Conservation (phyloP, 1,284 basidiomycete genomes). For the Trichosporon ovoides region DNA sequence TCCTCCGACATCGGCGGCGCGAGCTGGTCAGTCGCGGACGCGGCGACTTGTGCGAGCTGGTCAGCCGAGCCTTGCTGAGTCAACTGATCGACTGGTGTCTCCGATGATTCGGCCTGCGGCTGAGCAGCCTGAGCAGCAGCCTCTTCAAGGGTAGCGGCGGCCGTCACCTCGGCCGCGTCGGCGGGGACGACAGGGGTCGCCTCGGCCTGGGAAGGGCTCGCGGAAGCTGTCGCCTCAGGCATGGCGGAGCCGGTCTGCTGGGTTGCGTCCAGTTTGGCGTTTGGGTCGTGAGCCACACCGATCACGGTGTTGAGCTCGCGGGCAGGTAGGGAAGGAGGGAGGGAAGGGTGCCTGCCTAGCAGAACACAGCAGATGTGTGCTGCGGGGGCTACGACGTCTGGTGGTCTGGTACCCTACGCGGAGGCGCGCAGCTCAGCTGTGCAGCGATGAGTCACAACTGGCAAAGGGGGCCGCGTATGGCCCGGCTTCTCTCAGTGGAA, state of each 20-base stretch:
- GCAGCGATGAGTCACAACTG: background rate
- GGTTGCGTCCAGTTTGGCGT: background rate
- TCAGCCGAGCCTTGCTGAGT: background rate
- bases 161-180: background rate
- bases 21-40: background rate
- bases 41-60: background rate
- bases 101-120: background rate
- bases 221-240: conserved; percentile 1
- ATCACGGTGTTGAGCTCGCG: background rate
- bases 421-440: background rate
- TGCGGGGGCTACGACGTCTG: background rate
- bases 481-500: background rate
- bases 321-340: background rate
- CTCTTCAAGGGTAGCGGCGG: background rate
- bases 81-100: background rate
- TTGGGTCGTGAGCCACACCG: background rate
- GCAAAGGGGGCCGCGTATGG: background rate
- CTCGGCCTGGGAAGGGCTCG: background rate
- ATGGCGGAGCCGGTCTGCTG: background rate
- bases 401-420: background rate
- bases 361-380: background rate
- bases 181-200: background rate
- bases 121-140: background rate
- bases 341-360: background rate
- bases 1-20: background rate